Base-by-base conservation (phyloP, 345 rosid species). In the Mercurialis annua region DNA sequence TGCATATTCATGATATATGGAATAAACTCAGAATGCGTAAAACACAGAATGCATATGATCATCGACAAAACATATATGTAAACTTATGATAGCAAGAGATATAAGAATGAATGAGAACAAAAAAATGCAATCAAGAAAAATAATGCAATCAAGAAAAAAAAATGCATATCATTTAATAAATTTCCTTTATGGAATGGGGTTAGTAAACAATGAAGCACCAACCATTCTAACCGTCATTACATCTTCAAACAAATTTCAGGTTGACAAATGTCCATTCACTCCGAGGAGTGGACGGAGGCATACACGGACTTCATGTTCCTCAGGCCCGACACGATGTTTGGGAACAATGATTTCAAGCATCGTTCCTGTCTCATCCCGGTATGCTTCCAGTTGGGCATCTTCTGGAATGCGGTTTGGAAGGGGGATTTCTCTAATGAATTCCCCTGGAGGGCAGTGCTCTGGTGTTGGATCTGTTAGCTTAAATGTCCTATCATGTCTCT, bases 371-470 rank as follows among this genome's bases (percentile, higher is more conserved):
- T 82, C 90, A 11, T 91, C 91, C 0, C 80, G 59, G 74, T 82
- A 88, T 65, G 97, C 97, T 78, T 91, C 96, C 48, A 91, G 83
- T 69, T 81, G 76, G 26, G 97, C 97, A 67, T 88, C 96, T 73
- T 91, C 97, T 27, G 95, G 96, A 67, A 91, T 91, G 62, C 87
- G 86, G 75, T 82, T 87, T 0, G 90, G 90, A 24, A 91, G 82
- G 73, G 88, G 82, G 58, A 91, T 85, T 66, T 85, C 92, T 30
- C 97, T 77, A 23, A 89, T 75, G 54, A 91, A 91, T 64, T 88
- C 96, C 68, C 97, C 97, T 0, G 90, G 97, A 65, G 96, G 91
- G 89, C 96, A 91, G 74, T 91, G 96, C 85, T 91, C 97, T 15
- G 97, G 88, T 46, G 88, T 71, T 60, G 92, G 91, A 82, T 91